Evolutionary conservation across 1,284 basidiomycete species (phyloP), one percentile per base, ranked within the genome.

Genomic region (Boletus smithii): DNA sequence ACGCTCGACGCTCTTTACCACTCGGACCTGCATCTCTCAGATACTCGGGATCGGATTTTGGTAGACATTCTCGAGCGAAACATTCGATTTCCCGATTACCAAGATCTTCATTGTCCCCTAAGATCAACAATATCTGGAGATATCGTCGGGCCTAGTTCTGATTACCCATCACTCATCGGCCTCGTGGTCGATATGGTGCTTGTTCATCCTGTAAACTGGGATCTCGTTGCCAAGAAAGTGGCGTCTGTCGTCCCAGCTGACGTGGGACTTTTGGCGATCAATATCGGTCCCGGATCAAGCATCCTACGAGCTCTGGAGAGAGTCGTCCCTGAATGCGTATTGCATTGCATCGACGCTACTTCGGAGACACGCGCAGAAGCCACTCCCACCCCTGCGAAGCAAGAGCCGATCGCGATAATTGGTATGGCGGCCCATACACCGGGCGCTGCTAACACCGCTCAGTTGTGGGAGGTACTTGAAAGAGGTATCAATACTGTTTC

Each of bases 401-500:
- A 76, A 50, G 79, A 81, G 40, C 74, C 80, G 3, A 77, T 87
- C 40, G 85, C 85, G 2, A 77, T 88, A 49, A 69, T 85, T 42
- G 85, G 85, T 8, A 85, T 87, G 83, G 79, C 82, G 2, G 70
- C 79, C 32, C 76, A 79, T 46, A 72, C 84, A 60, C 84, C 85
- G 0, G 79, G 81, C 1, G 81, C 83, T 5, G 58, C 64, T 1
- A 69, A 73, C 53, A 56, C 65, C 2, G 58, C 65, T 8, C 65
- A 73, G 41, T 67, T 88, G 3, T 87, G 85, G 85, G 63, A 75
- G 13, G 29, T 85, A 8, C 71, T 88, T 8, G 68, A 78, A 56
- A 58, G 74, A 26, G 82, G 83, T 8, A 61, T 74, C 29, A 81
- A 79, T 60, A 84, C 80, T 1, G 59, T 83, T 27, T 67, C 76